Evolutionary conservation across 495 filamentous ascomycete genomes (phyloP).

Genomic region (Immersiella caudata): DNA sequence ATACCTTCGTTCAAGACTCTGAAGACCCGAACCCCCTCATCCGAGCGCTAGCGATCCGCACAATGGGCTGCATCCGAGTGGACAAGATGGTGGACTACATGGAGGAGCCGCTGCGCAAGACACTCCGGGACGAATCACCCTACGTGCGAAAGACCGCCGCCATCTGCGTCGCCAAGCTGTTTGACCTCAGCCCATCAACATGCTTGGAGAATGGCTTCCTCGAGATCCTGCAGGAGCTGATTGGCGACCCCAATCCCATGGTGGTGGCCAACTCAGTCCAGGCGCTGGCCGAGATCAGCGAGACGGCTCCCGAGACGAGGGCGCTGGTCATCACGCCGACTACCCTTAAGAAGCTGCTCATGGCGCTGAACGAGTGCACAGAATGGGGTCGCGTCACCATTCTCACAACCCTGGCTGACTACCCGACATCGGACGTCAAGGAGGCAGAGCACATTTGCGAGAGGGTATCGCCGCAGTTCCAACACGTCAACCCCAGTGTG

Average conservation of each 20-base stretch:
- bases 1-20: constrained; percentile 98
- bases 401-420: constrained; percentile 84
- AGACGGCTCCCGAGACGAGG: constrained; percentile 86
- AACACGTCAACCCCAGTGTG: constrained; percentile 97
- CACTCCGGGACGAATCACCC: constrained; percentile 92
- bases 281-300: constrained; percentile 86
- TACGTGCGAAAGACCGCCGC: constrained; percentile 98
- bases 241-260: constrained; percentile 98
- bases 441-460: constrained; percentile 99
- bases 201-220: constrained; percentile 97
- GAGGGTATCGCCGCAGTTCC: constrained; percentile 92
- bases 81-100: constrained; percentile 99
- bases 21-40: constrained; percentile 98
- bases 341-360: constrained; percentile 35
- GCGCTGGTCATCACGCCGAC: constrained; percentile 67
- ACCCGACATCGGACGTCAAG: constrained; percentile 81
- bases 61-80: constrained; percentile 99
- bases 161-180: constrained; percentile 97
- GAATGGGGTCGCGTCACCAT: constrained; percentile 99
- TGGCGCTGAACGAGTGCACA: constrained; percentile 97
- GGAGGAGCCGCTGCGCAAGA: constrained; percentile 97
- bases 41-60: constrained; percentile 90
- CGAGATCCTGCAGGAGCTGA: constrained; percentile 93
- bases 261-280: constrained; percentile 97
- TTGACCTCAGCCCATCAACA: constrained; percentile 87